Percentiles rank a stretch among this genome's conserved stretches.
Conservation (phyloP, 768 basidiomycete species). For the Ephemerocybe angulata region DNA sequence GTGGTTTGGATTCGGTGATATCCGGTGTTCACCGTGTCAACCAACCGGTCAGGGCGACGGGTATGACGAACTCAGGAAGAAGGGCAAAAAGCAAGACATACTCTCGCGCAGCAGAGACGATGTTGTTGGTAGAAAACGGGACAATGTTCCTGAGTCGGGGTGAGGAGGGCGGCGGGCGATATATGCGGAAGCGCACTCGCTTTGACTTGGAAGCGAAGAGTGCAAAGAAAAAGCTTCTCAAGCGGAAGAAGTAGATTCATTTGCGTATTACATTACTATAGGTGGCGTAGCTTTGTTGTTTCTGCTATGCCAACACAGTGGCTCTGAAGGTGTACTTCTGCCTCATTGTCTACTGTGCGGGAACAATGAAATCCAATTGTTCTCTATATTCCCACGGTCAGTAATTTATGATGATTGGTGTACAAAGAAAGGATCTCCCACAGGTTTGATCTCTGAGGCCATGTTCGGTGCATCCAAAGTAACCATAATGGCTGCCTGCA, state of each 20-base stretch:
- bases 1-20: constrained; percentile 77
- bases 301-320: too few species aligned
- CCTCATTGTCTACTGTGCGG: too few species aligned
- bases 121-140: constrained; percentile 22
- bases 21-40: constrained; percentile 54
- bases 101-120: constrained; percentile 53
- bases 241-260: constrained; percentile 7
- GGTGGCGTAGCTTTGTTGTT: too few species aligned
- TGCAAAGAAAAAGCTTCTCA: constrained; percentile 31
- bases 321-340: too few species aligned
- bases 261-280: too few species aligned
- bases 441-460: too few species aligned
- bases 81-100: constrained; percentile 58
- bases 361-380: too few species aligned
- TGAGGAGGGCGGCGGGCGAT: constrained; percentile 27
- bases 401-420: too few species aligned
- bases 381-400: too few species aligned
- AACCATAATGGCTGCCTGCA: neutral
- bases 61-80: constrained; percentile 75
- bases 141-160: constrained; percentile 17
- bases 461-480: too few species aligned
- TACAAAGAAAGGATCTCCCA: too few species aligned
- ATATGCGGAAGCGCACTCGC: constrained; percentile 43
- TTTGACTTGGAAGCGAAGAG: constrained; percentile 48
- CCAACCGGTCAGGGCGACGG: constrained; percentile 54